Evolutionary conservation across 176 grass and related monocot species (phyloP).

Genomic region (Neostapfia colusana): DNA sequence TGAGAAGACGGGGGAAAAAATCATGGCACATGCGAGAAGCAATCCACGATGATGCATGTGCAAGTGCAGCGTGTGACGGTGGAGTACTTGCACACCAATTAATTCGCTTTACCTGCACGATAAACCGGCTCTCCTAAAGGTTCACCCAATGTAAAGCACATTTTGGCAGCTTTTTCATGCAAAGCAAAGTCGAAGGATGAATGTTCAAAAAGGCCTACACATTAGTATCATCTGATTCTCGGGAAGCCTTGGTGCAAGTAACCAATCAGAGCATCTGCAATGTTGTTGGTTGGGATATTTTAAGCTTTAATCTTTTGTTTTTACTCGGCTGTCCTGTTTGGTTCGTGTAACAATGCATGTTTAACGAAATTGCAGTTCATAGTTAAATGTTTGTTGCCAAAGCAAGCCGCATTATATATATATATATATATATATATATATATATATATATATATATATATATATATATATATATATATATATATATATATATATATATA

Average conservation of each 20-base stretch:
- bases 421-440: too few relatives aligned
- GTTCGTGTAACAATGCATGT: too few relatives aligned
- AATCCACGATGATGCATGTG: conserved; percentile 44
- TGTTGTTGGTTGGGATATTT: neutral
- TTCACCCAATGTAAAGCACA: conserved; percentile 50
- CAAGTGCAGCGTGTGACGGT: conserved; percentile 18
- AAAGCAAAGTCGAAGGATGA: conserved; percentile 47
- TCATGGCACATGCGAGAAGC: conserved; percentile 38
- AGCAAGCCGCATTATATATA: too few relatives aligned
- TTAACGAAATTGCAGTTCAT: too few relatives aligned
- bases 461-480: too few relatives aligned
- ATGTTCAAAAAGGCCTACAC: conserved; percentile 32
- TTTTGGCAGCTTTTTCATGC: conserved; percentile 49
- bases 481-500: too few relatives aligned
- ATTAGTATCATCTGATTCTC: conserved; percentile 44
- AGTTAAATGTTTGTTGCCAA: too few relatives aligned
- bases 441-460: too few relatives aligned
- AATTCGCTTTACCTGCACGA: conserved; percentile 49
- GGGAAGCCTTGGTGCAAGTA: conserved; percentile 15
- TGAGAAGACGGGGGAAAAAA: conserved; percentile 34
- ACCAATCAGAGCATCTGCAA: conserved; percentile 19
- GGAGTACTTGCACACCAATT: conserved; percentile 39
- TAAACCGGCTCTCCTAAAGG: conserved; percentile 39
- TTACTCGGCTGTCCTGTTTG: neutral
- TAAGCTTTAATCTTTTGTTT: neutral